These are phyloP conservation scores for Penicillium brevicompactum DNA, from an alignment of 2,329 filamentous ascomycete genomes.

Conservation along the genomic window DNA sequence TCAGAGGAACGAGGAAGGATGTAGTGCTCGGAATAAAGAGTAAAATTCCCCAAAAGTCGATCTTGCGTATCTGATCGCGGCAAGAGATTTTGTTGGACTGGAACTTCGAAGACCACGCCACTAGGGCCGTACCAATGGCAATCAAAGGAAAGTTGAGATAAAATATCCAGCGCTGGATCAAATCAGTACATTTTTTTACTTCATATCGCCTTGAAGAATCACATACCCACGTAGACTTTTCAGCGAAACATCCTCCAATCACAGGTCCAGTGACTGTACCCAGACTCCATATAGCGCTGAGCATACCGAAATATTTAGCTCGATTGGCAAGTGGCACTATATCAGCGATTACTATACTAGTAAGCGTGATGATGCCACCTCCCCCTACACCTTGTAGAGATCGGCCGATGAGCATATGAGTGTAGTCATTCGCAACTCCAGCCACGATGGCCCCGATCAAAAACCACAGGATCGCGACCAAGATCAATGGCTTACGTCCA, in stretches of 20 bases:
- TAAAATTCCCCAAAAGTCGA: background rate
- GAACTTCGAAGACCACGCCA: background rate
- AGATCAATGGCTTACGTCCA: slow-evolving; percentile 49
- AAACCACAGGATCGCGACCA: slow-evolving; percentile 50
- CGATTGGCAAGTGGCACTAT: background rate
- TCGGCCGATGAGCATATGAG: slow-evolving; percentile 28
- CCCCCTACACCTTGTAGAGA: background rate
- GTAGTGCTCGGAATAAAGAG: background rate
- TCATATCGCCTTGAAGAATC: background rate
- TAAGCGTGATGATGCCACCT: background rate
- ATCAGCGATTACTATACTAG: background rate
- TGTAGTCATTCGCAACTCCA: slow-evolving; percentile 48
- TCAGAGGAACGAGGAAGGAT: background rate
- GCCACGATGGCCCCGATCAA: slow-evolving; percentile 56
- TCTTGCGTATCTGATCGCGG: background rate
- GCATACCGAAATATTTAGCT: background rate
- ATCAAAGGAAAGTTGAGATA: background rate
- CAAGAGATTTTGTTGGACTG: background rate
- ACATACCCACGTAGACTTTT: background rate
- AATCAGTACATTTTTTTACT: background rate
- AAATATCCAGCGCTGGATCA: background rate
- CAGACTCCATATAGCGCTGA: background rate
- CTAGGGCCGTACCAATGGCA: background rate
- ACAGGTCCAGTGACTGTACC: background rate
- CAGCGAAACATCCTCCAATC: background rate